Base-by-base conservation (phyloP, 441 rosid genomes). In the Populus tomentosa region DNA sequence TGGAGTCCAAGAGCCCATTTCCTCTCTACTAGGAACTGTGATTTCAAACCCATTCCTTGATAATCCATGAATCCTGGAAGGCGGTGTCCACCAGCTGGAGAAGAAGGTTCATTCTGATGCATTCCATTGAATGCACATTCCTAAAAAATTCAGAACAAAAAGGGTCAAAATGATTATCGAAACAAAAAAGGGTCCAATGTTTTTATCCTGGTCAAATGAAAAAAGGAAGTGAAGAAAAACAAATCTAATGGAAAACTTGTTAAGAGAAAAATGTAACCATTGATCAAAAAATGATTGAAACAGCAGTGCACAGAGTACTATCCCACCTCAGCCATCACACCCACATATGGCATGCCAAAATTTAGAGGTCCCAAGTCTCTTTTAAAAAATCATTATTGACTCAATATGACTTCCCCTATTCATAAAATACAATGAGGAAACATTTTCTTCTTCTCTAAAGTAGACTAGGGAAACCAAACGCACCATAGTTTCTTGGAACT, bases 1-100 rank as follows among this genome's bases (percentile, higher is more conserved):
- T 96, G 99, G 73, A 96, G 93, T 73, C 99, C 99, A 86, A 96
- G 97, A 78, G 98, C 95, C 98, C 99, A 96, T 89, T 94, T 96
- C 83, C 95, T 88, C 69, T 96, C 99, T 40, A 82, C 85, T 10
- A 88, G 90, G 77, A 77, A 84, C 82, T 91, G 94, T 73, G 94
- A 81, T 79, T 88, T 90, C 76, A 88, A 71, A 79, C 88, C 89
- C 76, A 81, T 80, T 74, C 93, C 97, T 70, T 89, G 94, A 79
- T 89, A 89, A 79, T 96, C 99, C 83, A 89, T 79, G 79, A 82
- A 87, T 64, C 92, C 88, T 38, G 91, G 85, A 85, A 81, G 80
- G 75, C 93, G 88, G 73, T 83, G 90, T 26, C 91, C 90, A 78
- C 81, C 83, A 59, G 89, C 81, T n/a, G 97, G 89, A 80, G 88